phyloP scores from a whole-genome alignment of 2,329 filamentous ascomycete genomes.

The Fusarium sacchari region DNA sequence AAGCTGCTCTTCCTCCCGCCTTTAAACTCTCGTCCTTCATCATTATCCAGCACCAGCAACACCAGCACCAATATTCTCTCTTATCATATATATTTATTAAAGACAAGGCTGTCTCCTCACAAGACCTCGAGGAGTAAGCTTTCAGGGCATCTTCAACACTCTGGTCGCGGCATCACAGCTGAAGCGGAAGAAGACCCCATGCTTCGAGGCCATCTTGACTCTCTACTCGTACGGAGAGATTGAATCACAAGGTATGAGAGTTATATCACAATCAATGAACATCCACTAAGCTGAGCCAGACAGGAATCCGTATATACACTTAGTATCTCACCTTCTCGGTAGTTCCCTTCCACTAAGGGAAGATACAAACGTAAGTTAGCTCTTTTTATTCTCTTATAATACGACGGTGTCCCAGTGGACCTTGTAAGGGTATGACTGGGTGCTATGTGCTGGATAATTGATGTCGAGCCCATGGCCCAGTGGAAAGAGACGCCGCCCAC shows the following conservation, averaged over 20 bases:
- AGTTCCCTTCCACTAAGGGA: no score
- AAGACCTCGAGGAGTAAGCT: background rate
- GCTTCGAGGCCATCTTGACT: no score
- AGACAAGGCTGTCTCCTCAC: fast-evolving
- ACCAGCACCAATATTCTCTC: no score
- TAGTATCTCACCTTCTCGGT: background rate
- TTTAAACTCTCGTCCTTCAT: background rate
- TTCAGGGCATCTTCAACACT: background rate
- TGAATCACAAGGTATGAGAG: background rate
- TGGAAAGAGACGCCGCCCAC: background rate
- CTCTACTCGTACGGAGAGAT: background rate
- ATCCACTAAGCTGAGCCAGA: background rate
- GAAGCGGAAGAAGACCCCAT: no score
- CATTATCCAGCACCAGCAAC: background rate
- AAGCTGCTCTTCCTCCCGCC: background rate
- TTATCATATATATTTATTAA: background rate
- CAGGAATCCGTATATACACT: background rate
- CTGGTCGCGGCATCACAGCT: background rate
- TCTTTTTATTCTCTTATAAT: background rate
- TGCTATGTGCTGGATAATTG: fast-evolving
- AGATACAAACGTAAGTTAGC: background rate
- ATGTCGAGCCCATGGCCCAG: background rate
- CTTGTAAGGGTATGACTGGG: background rate
- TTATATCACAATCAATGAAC: no score
- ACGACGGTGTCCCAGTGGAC: background rate